Evolutionary conservation across 257 asterid genomes (phyloP).

Genomic region (Petunia axillaris): DNA sequence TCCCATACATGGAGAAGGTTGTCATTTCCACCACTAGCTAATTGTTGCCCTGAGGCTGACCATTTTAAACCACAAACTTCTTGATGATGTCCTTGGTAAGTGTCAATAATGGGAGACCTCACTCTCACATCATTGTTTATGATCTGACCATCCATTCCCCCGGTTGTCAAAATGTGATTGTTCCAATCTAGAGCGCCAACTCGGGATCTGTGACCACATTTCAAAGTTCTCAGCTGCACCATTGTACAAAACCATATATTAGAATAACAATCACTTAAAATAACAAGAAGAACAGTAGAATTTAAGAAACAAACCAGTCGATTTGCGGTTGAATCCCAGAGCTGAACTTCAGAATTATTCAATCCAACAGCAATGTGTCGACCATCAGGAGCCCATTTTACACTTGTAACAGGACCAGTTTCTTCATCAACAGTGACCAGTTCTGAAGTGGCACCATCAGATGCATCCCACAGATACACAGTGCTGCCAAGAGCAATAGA

Average conservation of each 20-base stretch:
- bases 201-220: conserved; percentile 37
- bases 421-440: conserved; percentile 50
- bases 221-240: conserved; percentile 50
- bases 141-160: conserved; percentile 42
- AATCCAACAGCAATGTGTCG: conserved; percentile 57
- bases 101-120: conserved; percentile 19
- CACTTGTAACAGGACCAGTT: conserved; percentile 53
- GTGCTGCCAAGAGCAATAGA: conserved; percentile 30
- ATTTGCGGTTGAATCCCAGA: conserved; percentile 61
- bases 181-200: conserved; percentile 41
- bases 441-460: conserved; percentile 49
- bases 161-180: conserved; percentile 36
- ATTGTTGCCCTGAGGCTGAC: conserved; percentile 46
- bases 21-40: conserved; percentile 49
- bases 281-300: neutral
- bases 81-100: conserved; percentile 36
- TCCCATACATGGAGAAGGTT: conserved; percentile 43
- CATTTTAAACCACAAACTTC: conserved; percentile 42
- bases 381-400: conserved; percentile 62
- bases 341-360: conserved; percentile 59
- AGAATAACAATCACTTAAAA: neutral
- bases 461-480: conserved; percentile 51
- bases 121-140: conserved; percentile 34
- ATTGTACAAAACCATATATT: neutral
- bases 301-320: conserved; percentile 38